Base-by-base conservation (phyloP, 2,329 filamentous ascomycete genomes). In the Neospermospora avenae region DNA sequence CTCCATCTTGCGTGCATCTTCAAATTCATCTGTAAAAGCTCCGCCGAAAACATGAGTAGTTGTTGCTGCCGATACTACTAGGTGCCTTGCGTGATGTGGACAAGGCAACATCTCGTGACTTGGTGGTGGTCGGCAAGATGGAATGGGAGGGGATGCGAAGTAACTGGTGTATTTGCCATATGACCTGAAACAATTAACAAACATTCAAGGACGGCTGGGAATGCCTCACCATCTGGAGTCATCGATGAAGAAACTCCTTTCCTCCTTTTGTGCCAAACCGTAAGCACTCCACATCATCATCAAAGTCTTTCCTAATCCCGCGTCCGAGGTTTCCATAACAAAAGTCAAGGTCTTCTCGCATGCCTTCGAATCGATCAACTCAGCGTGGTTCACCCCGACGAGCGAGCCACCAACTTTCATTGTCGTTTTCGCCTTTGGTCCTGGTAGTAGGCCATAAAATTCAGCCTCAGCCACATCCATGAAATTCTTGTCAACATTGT, bases 241-340 rank as follows among this genome's bases (percentile, higher is more conserved):
- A 68, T 96, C 90, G 63, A 96, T 79, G 76, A 96, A 96, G 74
- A 96, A 96, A 0, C 85, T 80, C 24, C 91, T 80, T 14, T 83
- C 84, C 71, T 96, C 89, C 61, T 86, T 82, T 70, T 87, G 80
- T 2, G 91, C 90, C 57, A 96, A 76, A 3, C 90, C 90, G 71
- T 95, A 96, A 25, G 90, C 87, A 68, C 88, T 88, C 91, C 91
- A 96, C 58, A 96, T 72, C 70, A 87, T 82, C 81, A 96, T 86
- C 61, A 96, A 74, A 1, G 88, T 85, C 65, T 84, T 86, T 5
- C 91, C 91, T 10, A 96, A 78, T 2, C 91, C 91, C 2, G 90
- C 89, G 68, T 93, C 86, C 3, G 81, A 75, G 7, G 85, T 81
- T 70, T 93, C 90, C 68, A 96, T 79, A 1, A 92, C 83, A 71